These are phyloP conservation scores for Closterium sp. DNA, from an alignment of 139 green algal species.

Conservation along the genomic window DNA sequence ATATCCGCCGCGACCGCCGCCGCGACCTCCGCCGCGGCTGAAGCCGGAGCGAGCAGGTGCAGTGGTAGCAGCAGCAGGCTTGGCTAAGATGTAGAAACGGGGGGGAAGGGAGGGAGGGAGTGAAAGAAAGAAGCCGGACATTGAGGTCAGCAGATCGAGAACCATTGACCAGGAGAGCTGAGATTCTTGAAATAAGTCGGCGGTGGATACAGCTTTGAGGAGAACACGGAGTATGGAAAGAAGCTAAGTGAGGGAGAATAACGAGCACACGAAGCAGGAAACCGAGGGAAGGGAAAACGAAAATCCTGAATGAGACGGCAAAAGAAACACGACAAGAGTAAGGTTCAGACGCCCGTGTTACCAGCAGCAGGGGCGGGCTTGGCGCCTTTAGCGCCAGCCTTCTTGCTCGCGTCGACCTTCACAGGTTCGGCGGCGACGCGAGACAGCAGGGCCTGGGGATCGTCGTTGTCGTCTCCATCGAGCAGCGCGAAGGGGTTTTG, in stretches of 20 bases:
- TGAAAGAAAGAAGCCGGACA: not conserved
- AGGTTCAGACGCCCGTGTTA: not conserved
- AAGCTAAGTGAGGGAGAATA: no score
- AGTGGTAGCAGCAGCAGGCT: not conserved
- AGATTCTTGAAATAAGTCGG: no score
- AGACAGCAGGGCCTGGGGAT: constrained; percentile 26
- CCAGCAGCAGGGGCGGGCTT: not conserved
- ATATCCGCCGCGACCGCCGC: not conserved
- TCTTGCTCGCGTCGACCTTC: constrained; percentile 23
- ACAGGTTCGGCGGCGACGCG: constrained; percentile 12
- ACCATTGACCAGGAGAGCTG: no score
- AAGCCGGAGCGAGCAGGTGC: not conserved
- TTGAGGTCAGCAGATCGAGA: not conserved
- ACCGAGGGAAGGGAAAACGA: no score
- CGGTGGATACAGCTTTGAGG: no score
- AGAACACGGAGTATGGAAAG: no score
- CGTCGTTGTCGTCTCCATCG: constrained; percentile 44
- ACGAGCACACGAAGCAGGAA: no score
- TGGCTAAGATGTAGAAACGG: not conserved
- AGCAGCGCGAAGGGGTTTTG: constrained; percentile 46
- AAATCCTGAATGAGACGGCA: no score
- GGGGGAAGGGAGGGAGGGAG: not conserved
- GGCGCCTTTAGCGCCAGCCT: constrained; percentile 13
- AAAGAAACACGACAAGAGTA: no score
- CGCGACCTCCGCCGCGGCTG: not conserved